Evolutionary conservation across 2,329 filamentous ascomycete species (phyloP), one percentile per base, ranked within the genome.

Genomic region (Trichoderma pleuroti): DNA sequence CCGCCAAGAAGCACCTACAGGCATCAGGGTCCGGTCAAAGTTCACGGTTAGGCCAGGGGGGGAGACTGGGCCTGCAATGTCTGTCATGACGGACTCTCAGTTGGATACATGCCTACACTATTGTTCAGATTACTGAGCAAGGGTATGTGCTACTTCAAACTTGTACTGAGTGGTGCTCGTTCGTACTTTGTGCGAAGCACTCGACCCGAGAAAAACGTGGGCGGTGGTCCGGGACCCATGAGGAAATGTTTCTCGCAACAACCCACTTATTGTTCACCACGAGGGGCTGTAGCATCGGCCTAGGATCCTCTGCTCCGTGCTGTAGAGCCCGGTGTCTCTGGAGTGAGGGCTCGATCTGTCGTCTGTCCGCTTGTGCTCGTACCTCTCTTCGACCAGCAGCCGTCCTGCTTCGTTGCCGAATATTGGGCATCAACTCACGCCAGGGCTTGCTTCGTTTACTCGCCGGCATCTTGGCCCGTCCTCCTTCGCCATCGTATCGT

Each of bases 201-300:
- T 57, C 34, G 63, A 42, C 21, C 30, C 39, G 56, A 68, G 57
- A 36, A 71, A 63, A 70, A 66, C 69, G 69, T 70, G 69, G 69
- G 54, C 56, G 21, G 52, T 30, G 36, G 61, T 36, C 68, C 60
- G n/a, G 60, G 60, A n/a, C 26, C 60, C 52, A 59, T 65, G 16
- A 30, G 42, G 26, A 39, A 30, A 52, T 52, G 34, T 66, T 49
- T 61, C 56, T 61, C 18, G 24, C 39, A 68, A 46, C 65, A 68
- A 52, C 34, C 42, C 67, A 56, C 46, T 34, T 30, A 54, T 30
- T 69, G 67, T 62, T 61, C 30, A 32, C 66, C 56, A 56, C 59
- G 59, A 62, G 57, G 57, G 30, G 24, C 30, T 62, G 67, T 62
- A 42, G 63, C 30, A 66, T 66, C 21, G 42, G 36, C 26, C 54